Base-by-base conservation (phyloP, 257 asterid genomes). In the Gentiana straminea region DNA sequence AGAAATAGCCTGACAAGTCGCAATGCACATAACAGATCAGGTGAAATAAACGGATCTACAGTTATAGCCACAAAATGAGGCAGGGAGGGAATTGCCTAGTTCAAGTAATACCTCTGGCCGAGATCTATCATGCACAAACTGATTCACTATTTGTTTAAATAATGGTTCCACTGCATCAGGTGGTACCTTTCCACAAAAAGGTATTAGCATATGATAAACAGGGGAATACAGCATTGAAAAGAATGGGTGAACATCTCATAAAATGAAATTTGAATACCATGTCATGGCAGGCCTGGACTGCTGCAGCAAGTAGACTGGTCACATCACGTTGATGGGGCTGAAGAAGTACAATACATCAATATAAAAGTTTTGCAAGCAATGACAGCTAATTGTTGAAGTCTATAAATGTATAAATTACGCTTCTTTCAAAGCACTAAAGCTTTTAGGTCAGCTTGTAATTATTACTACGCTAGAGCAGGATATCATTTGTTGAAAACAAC, bases 221-320 rank as follows among this genome's bases (percentile, higher is more conserved):
- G 13, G 54, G 60, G 15, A 52, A 33, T 10, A 35, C 61, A 69
- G 33, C 9, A 12, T 53, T 32, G 33, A 50, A 41, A n/a, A 33
- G 51, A 51, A 7, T 34, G 10, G 47, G n/a, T 12, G 13, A 1
- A 43, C 13, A 12, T 7, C 3, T 4, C 24, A 11, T 38, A 47
- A 55, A 38, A 24, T 55, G 37, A 64, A 33, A 58, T 43, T 54
- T 33, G 8, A 61, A 50, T 83, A 92, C 97, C 98, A 92, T 83
- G 73, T 92, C 98, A 71, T 92, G 98, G 75, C 98, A 92, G 36
- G 95, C 84, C 79, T 92, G 98, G 56, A 92, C 94, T 59, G 94
- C 97, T 51, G 98, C 94, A 41, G 97, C 97, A 66, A 88, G 93
- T 59, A 92, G 79, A 68, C 60, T 82, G 55, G 85, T 85, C 59